These are phyloP conservation scores for Mortierella hygrophila DNA, from an alignment of 192 early-diverging fungal species.

Conservation along the genomic window DNA sequence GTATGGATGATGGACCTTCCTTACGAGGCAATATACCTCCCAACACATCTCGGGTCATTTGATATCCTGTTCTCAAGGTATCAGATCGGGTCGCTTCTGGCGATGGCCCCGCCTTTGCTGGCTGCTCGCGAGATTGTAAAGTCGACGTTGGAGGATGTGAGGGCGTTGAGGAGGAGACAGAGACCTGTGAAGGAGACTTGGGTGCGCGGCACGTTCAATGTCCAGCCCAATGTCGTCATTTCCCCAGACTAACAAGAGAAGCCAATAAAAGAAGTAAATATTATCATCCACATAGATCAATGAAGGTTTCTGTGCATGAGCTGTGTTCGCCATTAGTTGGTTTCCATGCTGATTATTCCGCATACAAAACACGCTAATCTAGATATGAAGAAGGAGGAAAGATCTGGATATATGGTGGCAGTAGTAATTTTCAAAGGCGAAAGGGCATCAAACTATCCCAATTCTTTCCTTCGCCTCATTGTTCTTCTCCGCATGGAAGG, in stretches of 20 bases:
- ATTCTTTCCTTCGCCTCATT: background rate
- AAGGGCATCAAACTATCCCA: background rate
- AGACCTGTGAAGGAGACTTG: background rate
- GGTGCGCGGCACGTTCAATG: background rate
- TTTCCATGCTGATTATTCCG: background rate
- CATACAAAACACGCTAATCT: background rate
- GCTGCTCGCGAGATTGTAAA: background rate
- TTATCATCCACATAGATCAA: background rate
- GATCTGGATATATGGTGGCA: background rate
- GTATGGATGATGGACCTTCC: slow-evolving; percentile 11
- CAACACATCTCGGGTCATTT: slow-evolving; percentile 11
- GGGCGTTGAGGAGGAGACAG: background rate
- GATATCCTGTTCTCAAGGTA: slow-evolving; percentile 11
- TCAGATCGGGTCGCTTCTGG: background rate
- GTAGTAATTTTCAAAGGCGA: background rate
- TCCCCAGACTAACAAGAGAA: background rate
- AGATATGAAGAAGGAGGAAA: background rate
- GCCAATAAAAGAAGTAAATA: background rate
- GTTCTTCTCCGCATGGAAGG: background rate
- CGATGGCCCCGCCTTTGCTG: slow-evolving; percentile 1
- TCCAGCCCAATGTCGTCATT: background rate
- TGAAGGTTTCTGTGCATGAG: background rate
- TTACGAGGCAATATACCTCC: background rate
- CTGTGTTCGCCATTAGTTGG: background rate
- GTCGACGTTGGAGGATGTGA: background rate